Evolutionary conservation across 345 rosid genomes (phyloP).

Genomic region (Lagerstroemia speciosa): DNA sequence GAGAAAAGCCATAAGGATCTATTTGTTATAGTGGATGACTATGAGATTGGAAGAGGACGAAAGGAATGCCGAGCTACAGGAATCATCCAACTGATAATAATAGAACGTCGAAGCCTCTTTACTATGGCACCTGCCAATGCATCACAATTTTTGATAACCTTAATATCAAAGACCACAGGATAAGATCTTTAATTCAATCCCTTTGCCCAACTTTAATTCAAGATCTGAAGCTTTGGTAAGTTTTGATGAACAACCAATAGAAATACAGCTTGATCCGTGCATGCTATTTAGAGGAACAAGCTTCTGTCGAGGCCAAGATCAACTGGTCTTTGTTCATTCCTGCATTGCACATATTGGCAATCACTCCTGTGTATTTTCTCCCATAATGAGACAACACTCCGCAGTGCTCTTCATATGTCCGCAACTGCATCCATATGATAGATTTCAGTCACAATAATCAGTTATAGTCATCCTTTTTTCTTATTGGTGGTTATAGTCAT

Average conservation of each 20-base stretch:
- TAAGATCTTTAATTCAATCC: too few relatives aligned
- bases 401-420: conserved; percentile 26
- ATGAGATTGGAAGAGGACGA: too few relatives aligned
- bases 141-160: too few relatives aligned
- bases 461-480: not conserved
- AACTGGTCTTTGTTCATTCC: conserved; percentile 20
- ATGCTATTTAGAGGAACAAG: conserved; percentile 11
- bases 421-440: conserved; percentile 12
- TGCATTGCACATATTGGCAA: conserved; percentile 36
- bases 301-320: conserved; percentile 15
- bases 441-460: not conserved
- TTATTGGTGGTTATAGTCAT: too few relatives aligned
- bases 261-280: not conserved
- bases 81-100: too few relatives aligned
- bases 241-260: too few relatives aligned
- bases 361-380: conserved; percentile 26
- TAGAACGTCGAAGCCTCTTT: too few relatives aligned
- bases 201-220: not conserved
- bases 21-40: too few relatives aligned
- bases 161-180: too few relatives aligned
- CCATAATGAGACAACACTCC: conserved; percentile 27
- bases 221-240: not conserved
- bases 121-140: too few relatives aligned
- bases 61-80: too few relatives aligned
- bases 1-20: too few relatives aligned